Percentiles rank a stretch among this genome's conserved stretches.
phyloP scores from a whole-genome alignment of 2,329 filamentous ascomycete species.

The Sclerotinia glacialis region DNA sequence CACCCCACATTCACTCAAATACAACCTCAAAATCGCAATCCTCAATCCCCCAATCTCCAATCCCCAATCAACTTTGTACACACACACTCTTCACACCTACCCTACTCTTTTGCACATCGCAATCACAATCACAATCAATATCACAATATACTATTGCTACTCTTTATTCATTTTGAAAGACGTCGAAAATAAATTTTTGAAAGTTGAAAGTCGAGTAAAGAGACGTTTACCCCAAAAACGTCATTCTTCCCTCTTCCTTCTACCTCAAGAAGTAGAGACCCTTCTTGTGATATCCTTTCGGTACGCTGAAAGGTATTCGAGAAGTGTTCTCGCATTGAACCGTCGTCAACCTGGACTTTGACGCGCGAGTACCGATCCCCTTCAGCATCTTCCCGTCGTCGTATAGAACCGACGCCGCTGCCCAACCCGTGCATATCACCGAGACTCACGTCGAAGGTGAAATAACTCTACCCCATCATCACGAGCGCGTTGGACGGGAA shows the following conservation, averaged over 20 bases:
- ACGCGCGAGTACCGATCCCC: conserved; percentile 97
- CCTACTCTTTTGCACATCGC: neutral
- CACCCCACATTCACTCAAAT: conserved; percentile 18
- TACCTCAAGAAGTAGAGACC: conserved; percentile 61
- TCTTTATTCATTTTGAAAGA: neutral
- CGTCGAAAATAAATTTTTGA: conserved; percentile 7
- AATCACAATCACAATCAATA: no score
- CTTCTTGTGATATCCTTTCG: conserved; percentile 69
- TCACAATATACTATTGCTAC: neutral
- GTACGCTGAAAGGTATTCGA: conserved; percentile 61
- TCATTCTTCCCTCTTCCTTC: conserved; percentile 44
- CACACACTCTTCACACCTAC: conserved; percentile 3
- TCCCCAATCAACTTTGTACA: conserved; percentile 15
- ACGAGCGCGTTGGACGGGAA: conserved; percentile 95
- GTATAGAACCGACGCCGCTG: conserved; percentile 73
- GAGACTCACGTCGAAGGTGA: conserved; percentile 84
- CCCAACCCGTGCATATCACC: conserved; percentile 46
- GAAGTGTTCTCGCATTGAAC: conserved; percentile 64
- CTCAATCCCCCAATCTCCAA: neutral
- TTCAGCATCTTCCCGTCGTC: conserved; percentile 99
- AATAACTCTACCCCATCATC: conserved; percentile 63
- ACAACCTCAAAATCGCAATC: conserved; percentile 14
- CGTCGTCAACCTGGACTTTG: conserved; percentile 99
- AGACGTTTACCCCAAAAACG: conserved; percentile 27
- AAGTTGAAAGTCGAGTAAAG: conserved; percentile 25